Percentiles rank a stretch among this genome's conserved stretches.
Conservation (phyloP, 2,329 filamentous ascomycete species). For the Aspergillus fructus region DNA sequence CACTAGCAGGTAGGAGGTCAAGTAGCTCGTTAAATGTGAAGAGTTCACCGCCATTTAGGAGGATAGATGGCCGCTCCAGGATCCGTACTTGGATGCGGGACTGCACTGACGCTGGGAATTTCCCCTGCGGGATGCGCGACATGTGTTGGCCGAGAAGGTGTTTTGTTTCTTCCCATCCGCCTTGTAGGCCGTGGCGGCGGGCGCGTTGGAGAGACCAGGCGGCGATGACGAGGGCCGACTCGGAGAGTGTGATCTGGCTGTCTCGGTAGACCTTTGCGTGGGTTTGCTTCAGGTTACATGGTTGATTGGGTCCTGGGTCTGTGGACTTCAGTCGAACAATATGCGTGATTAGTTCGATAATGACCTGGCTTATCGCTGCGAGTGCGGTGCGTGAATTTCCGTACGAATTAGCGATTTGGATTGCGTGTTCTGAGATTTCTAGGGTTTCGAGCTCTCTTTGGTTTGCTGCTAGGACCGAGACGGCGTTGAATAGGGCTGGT, state of each 20-base stretch:
- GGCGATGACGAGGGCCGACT: constrained; percentile 40
- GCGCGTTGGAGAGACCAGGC: constrained; percentile 40
- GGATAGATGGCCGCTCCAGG: constrained; percentile 32
- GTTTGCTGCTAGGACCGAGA: constrained; percentile 43
- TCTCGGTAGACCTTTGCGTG: constrained; percentile 45
- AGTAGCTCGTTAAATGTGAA: constrained; percentile 33
- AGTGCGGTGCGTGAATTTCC: constrained; percentile 39
- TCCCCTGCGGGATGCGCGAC: constrained; percentile 28
- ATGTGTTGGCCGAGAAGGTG: constrained; percentile 30
- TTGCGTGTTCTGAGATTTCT: constrained; percentile 30
- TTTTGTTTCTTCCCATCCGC: constrained; percentile 29
- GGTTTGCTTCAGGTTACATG: constrained; percentile 40
- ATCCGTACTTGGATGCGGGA: constrained; percentile 33
- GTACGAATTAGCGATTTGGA: constrained; percentile 31
- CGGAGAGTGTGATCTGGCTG: constrained; percentile 39
- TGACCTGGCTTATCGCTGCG: constrained; percentile 42
- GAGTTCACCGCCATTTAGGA: constrained; percentile 37
- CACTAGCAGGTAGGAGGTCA: constrained; percentile 24
- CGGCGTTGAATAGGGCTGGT: constrained; percentile 42
- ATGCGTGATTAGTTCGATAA: constrained; percentile 42
- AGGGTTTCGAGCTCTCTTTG: constrained; percentile 40
- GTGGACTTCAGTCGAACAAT: constrained; percentile 34
- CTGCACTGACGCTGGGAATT: constrained; percentile 28
- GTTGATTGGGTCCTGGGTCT: constrained; percentile 27
- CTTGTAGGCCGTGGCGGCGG: constrained; percentile 24